These are phyloP conservation scores for Chlamydomonas applanata DNA, from an alignment of 139 green algal genomes.

Conservation along the genomic window DNA sequence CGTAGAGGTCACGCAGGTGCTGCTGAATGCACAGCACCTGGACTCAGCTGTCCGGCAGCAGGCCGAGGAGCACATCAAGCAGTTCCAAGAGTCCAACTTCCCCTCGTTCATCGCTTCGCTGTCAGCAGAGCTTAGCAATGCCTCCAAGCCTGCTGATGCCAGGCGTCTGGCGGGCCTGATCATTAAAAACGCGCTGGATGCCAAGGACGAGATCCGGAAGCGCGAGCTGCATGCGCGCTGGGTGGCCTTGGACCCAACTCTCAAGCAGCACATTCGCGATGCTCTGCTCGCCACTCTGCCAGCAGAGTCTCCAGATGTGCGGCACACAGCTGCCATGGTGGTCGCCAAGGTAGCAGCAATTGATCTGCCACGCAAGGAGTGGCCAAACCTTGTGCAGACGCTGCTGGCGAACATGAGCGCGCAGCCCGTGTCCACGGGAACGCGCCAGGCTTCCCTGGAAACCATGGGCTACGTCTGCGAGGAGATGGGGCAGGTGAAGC, in stretches of 20 bases:
- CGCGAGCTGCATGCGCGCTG: slow-evolving; percentile 69
- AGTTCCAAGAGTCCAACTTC: slow-evolving; percentile 79
- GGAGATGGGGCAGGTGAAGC: slow-evolving; percentile 77
- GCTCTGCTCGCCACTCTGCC: slow-evolving; percentile 73
- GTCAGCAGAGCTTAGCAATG: slow-evolving; percentile 74
- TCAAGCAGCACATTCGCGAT: slow-evolving; percentile 78
- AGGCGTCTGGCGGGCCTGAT: slow-evolving; percentile 87
- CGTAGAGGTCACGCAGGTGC: slow-evolving; percentile 45
- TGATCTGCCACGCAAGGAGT: slow-evolving; percentile 81
- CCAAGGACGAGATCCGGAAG: slow-evolving; percentile 76
- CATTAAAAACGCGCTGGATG: slow-evolving; percentile 95
- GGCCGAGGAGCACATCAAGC: slow-evolving; percentile 79
- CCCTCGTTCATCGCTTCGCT: slow-evolving; percentile 72
- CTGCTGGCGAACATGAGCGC: slow-evolving; percentile 73
- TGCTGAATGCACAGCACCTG: slow-evolving; percentile 70
- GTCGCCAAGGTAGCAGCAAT: slow-evolving; percentile 94
- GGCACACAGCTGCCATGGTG: slow-evolving; percentile 82
- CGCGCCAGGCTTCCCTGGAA: slow-evolving; percentile 81
- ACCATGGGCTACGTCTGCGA: slow-evolving; percentile 95
- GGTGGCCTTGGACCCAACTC: slow-evolving; percentile 54
- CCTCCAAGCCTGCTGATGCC: slow-evolving; percentile 64
- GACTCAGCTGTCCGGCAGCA: slow-evolving; percentile 65
- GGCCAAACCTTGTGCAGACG: slow-evolving; percentile 79
- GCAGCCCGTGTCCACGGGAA: slow-evolving; percentile 33
- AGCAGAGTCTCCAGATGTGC: slow-evolving; percentile 54